Evolutionary conservation across 2,329 filamentous ascomycete species (phyloP).

Genomic region (Colletotrichum lini): DNA sequence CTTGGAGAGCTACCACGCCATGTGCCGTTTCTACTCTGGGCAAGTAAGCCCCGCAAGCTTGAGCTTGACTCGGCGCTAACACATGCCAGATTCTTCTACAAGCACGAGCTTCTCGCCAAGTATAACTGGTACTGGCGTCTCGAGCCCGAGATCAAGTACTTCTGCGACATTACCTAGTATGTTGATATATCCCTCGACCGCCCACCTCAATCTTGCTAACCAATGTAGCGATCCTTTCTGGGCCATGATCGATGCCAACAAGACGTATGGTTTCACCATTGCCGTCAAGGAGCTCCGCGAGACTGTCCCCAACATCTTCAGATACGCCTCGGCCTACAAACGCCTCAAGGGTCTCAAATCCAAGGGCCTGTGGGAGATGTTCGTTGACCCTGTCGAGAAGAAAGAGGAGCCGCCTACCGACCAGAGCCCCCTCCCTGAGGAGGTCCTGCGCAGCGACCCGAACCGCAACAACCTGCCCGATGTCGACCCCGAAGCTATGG

Average conservation of each 20-base stretch:
- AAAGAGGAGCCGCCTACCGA: constrained; percentile 72
- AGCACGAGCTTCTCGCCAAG: constrained; percentile 93
- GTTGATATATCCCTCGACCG: constrained; percentile 13
- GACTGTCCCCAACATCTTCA: constrained; percentile 98
- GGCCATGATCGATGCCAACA: constrained; percentile 93
- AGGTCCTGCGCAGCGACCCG: constrained; percentile 83
- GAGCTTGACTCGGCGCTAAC: constrained; percentile 44
- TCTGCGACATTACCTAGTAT: constrained; percentile 99
- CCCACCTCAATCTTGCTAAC: constrained; percentile 25
- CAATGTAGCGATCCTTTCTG: constrained; percentile 86
- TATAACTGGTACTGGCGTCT: constrained; percentile 99
- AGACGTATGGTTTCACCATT: constrained; percentile 99
- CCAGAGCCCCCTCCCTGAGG: constrained; percentile 81
- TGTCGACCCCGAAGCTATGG: constrained; percentile 94
- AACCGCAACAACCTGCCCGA: constrained; percentile 79
- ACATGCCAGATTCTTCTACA: constrained; percentile 85
- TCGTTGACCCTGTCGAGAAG: constrained; percentile 82
- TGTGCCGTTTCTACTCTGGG: constrained; percentile 99
- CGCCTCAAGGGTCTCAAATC: constrained; percentile 91
- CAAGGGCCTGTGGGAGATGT: constrained; percentile 98
- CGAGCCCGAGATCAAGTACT: constrained; percentile 99
- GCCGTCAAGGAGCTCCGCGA: constrained; percentile 98
- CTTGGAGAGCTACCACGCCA: constrained; percentile 98
- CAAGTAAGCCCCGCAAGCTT: constrained; percentile 58
- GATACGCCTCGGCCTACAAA: constrained; percentile 98